Evolutionary conservation across 495 filamentous ascomycete genomes (phyloP), one percentile per base, ranked within the genome.

Genomic region (Hypoxylon cercidicola): DNA sequence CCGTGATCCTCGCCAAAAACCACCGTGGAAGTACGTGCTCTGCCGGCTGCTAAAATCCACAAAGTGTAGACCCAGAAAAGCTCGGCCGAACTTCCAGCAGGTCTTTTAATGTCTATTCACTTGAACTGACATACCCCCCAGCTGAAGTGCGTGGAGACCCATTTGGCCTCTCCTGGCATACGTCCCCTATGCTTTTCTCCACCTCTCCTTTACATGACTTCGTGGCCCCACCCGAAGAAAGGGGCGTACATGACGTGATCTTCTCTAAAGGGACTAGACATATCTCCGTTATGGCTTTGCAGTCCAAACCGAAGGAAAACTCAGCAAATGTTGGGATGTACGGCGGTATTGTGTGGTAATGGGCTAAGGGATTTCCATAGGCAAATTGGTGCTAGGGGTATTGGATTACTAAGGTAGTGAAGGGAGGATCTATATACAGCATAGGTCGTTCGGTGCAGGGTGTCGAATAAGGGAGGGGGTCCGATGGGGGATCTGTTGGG

Each of bases 251-350:
- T 72, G 70, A 72, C 63, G 60, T 67, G 63, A 72, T 74, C 62
- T 72, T 71, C 68, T 74, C 63, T 74, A 72, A 67, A 72, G 65
- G 65, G 55, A 68, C 55, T 68, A 64, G 60, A 64, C 62, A 72
- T 69, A 66, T 69, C 60, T 70, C 71, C 69, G 66, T 68, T 58
- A 48, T 70, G 66, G 62, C 64, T 74, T 61, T 72, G 71, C 71
- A 72, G 60, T 67, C 71, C 67, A 74, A 74, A 72, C 66, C 69
- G 71, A 70, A 74, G 66, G 54, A 60, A 74, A 73, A 74, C 71
- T 74, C 69, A 74, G 71, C 71, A 74, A 70, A 62, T 47, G 44
- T 60, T 52, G 67, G 57, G 61, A 10, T 32, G 30, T 32, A 10
- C 30, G 30, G 30, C 30, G 30, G 23, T 25, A 5, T 32, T 32